Evolutionary conservation across 2,329 filamentous ascomycete genomes (phyloP).

Genomic region (Dothidotthia symphoricarpi): DNA sequence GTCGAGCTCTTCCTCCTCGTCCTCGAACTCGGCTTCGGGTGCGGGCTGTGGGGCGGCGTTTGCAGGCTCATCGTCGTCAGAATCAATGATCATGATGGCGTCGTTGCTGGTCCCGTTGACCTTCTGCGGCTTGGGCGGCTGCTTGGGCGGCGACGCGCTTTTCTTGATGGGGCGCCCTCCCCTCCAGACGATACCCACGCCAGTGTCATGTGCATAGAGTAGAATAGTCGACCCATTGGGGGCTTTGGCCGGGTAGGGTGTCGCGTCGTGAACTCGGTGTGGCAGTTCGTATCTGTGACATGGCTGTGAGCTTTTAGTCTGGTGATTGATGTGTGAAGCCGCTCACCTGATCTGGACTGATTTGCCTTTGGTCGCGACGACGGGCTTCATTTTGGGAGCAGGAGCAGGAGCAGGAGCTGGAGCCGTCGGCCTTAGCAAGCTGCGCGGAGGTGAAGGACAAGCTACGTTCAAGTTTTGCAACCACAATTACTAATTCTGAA

Average conservation of each 20-base stretch:
- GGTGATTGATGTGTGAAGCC: not conserved
- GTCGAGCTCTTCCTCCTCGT: constrained; percentile 59
- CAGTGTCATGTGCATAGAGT: constrained; percentile 59
- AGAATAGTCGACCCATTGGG: constrained; percentile 63
- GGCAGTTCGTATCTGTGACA: constrained; percentile 58
- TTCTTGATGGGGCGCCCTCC: constrained; percentile 54
- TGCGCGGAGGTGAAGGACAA: no score
- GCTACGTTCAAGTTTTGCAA: not conserved
- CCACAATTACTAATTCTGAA: no score
- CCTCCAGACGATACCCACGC: constrained; percentile 60
- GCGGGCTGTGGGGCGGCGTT: constrained; percentile 17
- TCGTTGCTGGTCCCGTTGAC: constrained; percentile 47
- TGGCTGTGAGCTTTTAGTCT: constrained; percentile 5
- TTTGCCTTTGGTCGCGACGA: constrained; percentile 47
- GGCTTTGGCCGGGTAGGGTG: constrained; percentile 57
- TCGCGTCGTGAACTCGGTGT: constrained; percentile 56
- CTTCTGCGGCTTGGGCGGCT: constrained; percentile 36
- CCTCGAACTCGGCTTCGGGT: constrained; percentile 48
- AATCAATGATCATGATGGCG: constrained; percentile 56
- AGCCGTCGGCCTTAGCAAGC: not conserved
- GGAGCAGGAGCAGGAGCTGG: constrained; percentile 7
- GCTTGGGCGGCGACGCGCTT: constrained; percentile 22
- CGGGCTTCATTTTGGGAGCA: constrained; percentile 67
- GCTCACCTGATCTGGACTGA: constrained; percentile 33
- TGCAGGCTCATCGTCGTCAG: constrained; percentile 53